Conservation (phyloP, 441 rosid species). For the Omphalea diandra region DNA sequence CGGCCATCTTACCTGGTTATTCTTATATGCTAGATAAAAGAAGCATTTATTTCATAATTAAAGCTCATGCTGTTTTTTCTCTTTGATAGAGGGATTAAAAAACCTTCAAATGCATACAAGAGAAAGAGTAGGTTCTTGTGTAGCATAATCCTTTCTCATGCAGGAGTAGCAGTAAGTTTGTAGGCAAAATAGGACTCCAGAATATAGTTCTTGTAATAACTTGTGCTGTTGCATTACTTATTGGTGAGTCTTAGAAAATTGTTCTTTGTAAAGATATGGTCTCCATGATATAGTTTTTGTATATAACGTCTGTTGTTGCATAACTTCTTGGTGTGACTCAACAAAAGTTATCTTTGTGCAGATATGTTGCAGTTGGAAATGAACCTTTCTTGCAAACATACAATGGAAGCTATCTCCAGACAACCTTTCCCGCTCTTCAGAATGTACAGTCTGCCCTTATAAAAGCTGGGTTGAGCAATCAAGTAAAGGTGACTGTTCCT, state of each 20-base stretch:
- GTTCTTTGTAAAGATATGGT: slow-evolving; percentile 44
- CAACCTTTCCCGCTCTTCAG: slow-evolving; percentile 81
- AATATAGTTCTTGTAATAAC: neutral
- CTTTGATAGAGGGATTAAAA: neutral
- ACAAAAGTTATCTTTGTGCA: slow-evolving; percentile 26
- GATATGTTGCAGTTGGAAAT: slow-evolving; percentile 93
- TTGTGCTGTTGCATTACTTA: neutral
- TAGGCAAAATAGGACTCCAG: neutral
- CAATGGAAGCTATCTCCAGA: slow-evolving; percentile 65
- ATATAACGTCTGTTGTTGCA: no score
- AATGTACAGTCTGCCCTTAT: slow-evolving; percentile 75
- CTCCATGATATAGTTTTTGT: neutral
- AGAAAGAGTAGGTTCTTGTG: neutral
- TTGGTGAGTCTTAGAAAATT: neutral
- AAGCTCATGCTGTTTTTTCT: neutral
- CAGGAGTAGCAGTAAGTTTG: neutral
- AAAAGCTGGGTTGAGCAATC: slow-evolving; percentile 72
- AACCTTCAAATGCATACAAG: neutral
- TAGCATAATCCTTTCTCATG: neutral
- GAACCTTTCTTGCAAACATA: slow-evolving; percentile 89
- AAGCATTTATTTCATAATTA: neutral
- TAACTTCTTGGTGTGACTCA: neutral
- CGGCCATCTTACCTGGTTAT: neutral
- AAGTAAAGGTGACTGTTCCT: slow-evolving; percentile 79
- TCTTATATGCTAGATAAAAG: neutral